Evolutionary conservation across 805 yeast genomes (phyloP), one percentile per base, ranked within the genome.

Genomic region (Lipomyces oligophaga): DNA sequence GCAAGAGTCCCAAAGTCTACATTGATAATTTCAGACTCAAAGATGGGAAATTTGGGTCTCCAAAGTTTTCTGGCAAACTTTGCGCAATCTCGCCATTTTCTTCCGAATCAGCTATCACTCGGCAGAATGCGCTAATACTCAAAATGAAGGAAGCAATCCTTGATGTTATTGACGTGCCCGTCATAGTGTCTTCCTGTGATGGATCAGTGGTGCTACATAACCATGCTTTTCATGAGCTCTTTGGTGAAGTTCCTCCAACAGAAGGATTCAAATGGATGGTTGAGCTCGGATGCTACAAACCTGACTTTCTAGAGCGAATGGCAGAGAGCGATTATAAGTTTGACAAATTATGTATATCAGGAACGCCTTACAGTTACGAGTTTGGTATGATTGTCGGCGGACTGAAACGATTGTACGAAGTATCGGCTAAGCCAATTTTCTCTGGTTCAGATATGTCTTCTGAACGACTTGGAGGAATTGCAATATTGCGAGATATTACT

Each of bases 121-220:
- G 25, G 13, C n/a, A 20, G 16, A 25, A 40, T 18, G 32, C 34
- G 8, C 36, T n/a, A 16, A 33, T 37, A n/a, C 11, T 32, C 13
- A 36, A 37, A 19, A 36, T 43, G 24, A 35, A 36, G 21, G 47
- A 36, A n/a, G 19, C 41, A 3, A 26, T 43, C 22, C 20, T 43
- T 7, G 47, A 43, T 21, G 22, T 43, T 2, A 36, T 43, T n/a
- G 47, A 43, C 13, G 27, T 43, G 18, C 47, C 47, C 5, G 47
- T 36, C 8, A 28, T 36, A 11, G 36, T 43, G 3, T 35, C 42
- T 11, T 36, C 47, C 8, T 28, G 11, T 4, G 26, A 19, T 6
- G 46, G 46, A 3, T 34, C 25, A 15, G n/a, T 36, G 10, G 32
- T 32, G 5, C 18, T 37, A 11, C 30, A 19, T 30, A 43, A 43